These are phyloP conservation scores for Verticillium dahliae DNA, from an alignment of 2,329 filamentous ascomycete genomes.

Conservation along the genomic window DNA sequence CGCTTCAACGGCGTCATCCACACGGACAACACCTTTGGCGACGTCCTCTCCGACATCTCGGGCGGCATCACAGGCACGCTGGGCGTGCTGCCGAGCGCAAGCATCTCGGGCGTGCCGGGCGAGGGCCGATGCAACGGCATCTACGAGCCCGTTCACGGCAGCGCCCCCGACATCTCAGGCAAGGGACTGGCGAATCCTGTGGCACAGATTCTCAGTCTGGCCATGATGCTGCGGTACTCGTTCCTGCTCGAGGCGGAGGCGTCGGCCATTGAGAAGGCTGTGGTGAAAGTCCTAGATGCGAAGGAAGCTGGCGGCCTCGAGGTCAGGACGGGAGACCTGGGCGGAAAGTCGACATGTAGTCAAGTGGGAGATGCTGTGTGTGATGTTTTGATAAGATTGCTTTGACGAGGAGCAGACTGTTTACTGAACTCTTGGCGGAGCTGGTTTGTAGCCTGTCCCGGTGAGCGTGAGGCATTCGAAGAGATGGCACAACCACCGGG, in stretches of 20 bases:
- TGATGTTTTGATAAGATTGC: background rate
- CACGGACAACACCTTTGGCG: constrained; percentile 41
- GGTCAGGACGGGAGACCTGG: constrained; percentile 59
- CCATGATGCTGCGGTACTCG: constrained; percentile 70
- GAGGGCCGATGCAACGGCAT: constrained; percentile 55
- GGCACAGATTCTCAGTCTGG: constrained; percentile 63
- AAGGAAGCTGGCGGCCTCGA: constrained; percentile 29
- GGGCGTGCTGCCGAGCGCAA: constrained; percentile 37
- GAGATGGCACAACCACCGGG: too few relatives aligned
- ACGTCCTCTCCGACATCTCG: constrained; percentile 37
- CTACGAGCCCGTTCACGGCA: constrained; percentile 54
- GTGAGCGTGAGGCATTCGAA: too few relatives aligned
- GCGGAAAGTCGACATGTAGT: constrained; percentile 53
- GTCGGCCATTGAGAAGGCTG: constrained; percentile 14
- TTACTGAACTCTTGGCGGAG: too few relatives aligned
- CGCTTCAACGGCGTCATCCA: constrained; percentile 40
- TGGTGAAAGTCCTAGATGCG: constrained; percentile 49
- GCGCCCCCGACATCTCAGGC: constrained; percentile 66
- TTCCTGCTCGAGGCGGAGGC: constrained; percentile 35
- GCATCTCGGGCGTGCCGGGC: constrained; percentile 32
- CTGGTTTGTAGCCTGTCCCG: background rate
- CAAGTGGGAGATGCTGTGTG: constrained; percentile 60
- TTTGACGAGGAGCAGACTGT: background rate
- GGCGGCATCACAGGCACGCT: constrained; percentile 39
- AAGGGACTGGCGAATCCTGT: constrained; percentile 68